Base-by-base conservation (phyloP, 2,329 filamentous ascomycete genomes). In the Cytospora paraplurivora region DNA sequence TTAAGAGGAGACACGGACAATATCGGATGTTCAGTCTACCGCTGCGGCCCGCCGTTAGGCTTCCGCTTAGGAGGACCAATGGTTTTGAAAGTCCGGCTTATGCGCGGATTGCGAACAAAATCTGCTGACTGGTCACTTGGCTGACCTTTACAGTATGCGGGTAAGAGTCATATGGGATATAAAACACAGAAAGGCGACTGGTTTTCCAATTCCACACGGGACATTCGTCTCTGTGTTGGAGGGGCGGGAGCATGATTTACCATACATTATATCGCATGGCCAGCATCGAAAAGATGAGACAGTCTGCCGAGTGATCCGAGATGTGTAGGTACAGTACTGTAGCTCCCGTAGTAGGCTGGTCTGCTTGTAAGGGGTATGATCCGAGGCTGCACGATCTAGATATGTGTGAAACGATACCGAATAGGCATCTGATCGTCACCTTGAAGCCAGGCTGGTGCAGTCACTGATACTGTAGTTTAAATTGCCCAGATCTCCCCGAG, bases 341-440 rank as follows among this genome's bases (percentile, higher is more conserved):
- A 27, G 27, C 27, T 27, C 27, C 27, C 27, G 27, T 27, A 27
- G 27, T 27, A 27, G 27, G 27, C 27, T 27, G 27, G 2, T 27
- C 4, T 27, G 27, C 4, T 44, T 47, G 44, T 47, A 47, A 19
- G 38, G 6, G 44, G n/a, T 19, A 10, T 19, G 44, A 47, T 47
- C 44, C 44, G 12, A 47, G 44, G 44, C 44, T 47, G 44, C 44
- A 47, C 44, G 44, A 47, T 47, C 44, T 47, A 47, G 44, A 47
- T 47, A 21, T 47, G 44, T 47, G 44, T 47, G 44, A 47, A 17
- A 12, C 21, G 4, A 17, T 21, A 12, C 44, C 44, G 7, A 47
- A 47, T 10, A 10, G n/a, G 44, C n/a, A 47, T 21, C 44, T 47
- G 44, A 47, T 47, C 44, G 44, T 21, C 44, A 19, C 4, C n/a